Evolutionary conservation across 2,329 filamentous ascomycete species (phyloP), one percentile per base, ranked within the genome.

Genomic region (Colletotrichum aenigma): DNA sequence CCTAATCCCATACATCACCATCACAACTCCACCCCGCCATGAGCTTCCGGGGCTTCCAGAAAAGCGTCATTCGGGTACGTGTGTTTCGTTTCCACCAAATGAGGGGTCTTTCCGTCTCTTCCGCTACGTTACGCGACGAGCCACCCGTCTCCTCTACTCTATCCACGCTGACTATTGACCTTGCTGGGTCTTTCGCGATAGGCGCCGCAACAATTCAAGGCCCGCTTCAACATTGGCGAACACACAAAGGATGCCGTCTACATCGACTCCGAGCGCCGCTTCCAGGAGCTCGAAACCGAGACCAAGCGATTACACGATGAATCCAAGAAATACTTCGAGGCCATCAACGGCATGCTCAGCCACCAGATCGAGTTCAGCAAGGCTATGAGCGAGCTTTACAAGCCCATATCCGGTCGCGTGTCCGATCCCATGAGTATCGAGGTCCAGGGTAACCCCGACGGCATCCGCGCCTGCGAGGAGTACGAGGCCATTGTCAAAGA

Each of bases 361-460:
- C 96, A 98, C 87, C 97, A 99, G 88, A 98, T 99, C 86, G 96
- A 98, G 84, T 99, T 99, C 88, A 98, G 96, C 80, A 93, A 98
- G 87, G 95, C 96, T 79, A 96, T 98, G 88, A 94, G 94, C 78
- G 97, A 99, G 85, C 94, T 99, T 81, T 99, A 99, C 90, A 98
- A 98, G 84, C 97, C 97, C 79, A 99, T 99, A 81, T 98, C 96
- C 71, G 97, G 97, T 71, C 94, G 97, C 82, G 91, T 97, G 85
- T 98, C 96, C 61, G 97, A 99, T 85, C 97, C 97, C 12, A 94
- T 96, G 81, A 94, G 94, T 10, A 91, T 95, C 78, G 90, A 94
- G 70, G 89, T 93, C 60, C 94, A 98, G 85, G 96, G 96, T 71
- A 98, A 98, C 82, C 92, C 94, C 2, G 97, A 98, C 83, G 97